Base-by-base conservation (phyloP, 2,329 filamentous ascomycete species). In the Colletotrichum siamense region DNA sequence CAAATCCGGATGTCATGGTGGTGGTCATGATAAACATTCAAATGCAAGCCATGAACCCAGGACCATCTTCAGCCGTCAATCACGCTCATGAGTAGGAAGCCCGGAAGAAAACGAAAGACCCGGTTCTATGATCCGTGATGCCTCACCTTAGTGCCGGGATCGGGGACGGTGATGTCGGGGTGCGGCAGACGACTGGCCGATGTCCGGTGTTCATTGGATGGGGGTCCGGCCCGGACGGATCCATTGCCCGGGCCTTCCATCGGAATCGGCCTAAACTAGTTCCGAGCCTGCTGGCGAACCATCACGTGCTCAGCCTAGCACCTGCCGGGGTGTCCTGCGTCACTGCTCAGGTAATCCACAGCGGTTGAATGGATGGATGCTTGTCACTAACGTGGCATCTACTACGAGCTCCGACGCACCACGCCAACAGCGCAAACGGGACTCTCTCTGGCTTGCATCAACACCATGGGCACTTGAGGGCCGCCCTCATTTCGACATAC, bases 391-490 rank as follows among this genome's bases (percentile, higher is more conserved):
- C 81, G 82, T 83, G 82, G 82, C 82, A 82, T 81, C 80, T 81
- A 82, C 78, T 77, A 76, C 64, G 44, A 72, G 66, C 75, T 78
- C 70, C 73, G 62, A 70, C 71, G 66, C 63, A 63, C 66, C 28
- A 75, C 65, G 24, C 69, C 57, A 69, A 66, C 75, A 63, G 52
- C 57, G 57, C 64, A 62, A 66, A 72, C 69, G 66, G 65, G 66
- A 62, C 39, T 59, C 22, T 66, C 62, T 76, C 74, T 65, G 64
- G 69, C 61, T 61, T 65, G 66, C 66, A 75, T 78, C 75, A 79
- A 77, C 80, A 85, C 76, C 78, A 85, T 86, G 84, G 84, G 82
- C 82, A 83, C 82, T 78, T 85, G 81, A 79, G 73, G 80, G 71
- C 71, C 67, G 76, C 78, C 73, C 73, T 77, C 73, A 68, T 44